Percentiles rank a stretch among this genome's conserved stretches.
phyloP scores from a whole-genome alignment of 345 rosid genomes.

The Eucalyptus regnans region DNA sequence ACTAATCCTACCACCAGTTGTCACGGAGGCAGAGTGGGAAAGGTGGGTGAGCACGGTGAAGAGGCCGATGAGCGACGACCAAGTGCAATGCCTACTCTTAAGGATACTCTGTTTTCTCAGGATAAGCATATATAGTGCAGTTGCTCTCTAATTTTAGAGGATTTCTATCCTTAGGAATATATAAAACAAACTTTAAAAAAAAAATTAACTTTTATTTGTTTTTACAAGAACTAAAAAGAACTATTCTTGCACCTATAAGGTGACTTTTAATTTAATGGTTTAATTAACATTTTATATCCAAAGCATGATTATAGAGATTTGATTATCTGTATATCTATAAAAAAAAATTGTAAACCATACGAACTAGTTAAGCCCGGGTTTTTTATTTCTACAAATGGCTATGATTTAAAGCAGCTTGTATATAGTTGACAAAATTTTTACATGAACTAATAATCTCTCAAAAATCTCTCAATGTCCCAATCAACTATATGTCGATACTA shows the following conservation, averaged over 20 bases:
- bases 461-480: background rate
- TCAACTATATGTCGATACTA: background rate
- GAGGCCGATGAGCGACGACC: too few species aligned
- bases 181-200: background rate
- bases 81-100: background rate
- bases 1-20: background rate
- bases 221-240: background rate
- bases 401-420: background rate
- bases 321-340: fast-evolving
- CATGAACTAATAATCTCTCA: background rate
- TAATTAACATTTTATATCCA: background rate
- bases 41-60: too few species aligned
- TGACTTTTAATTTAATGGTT: background rate
- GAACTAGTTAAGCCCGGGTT: fast-evolving
- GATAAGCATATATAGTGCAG: background rate
- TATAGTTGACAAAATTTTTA: background rate
- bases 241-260: background rate
- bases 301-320: background rate
- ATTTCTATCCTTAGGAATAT: background rate
- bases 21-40: too few species aligned
- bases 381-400: background rate
- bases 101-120: background rate
- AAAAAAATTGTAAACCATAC: background rate
- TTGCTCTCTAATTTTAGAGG: background rate
- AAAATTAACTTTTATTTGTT: background rate